Percentiles rank a stretch among this genome's conserved stretches.
Evolutionary conservation across 352 stramenopile species (phyloP).

Genomic region (Globisporangium okanoganense): DNA sequence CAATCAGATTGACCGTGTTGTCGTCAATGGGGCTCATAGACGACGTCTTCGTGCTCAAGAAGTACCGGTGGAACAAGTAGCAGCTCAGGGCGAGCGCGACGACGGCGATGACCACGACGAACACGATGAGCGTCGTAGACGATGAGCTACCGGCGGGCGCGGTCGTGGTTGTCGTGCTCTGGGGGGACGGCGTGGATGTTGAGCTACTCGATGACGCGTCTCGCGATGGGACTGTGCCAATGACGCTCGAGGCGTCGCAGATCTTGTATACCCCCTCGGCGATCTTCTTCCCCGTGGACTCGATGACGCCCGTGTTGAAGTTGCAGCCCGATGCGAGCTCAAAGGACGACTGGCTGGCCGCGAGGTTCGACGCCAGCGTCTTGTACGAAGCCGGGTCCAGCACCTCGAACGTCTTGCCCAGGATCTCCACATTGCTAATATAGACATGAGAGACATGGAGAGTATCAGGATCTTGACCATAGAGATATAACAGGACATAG

Average conservation of each 20-base stretch:
- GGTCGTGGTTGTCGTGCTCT: neutral
- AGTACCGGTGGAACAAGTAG: constrained; percentile 36
- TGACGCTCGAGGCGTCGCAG: constrained; percentile 11
- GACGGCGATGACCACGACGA: constrained; percentile 42
- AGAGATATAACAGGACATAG: too few relatives aligned
- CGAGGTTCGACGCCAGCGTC: constrained; percentile 10
- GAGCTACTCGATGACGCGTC: neutral
- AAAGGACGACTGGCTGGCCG: constrained; percentile 3
- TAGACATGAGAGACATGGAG: neutral
- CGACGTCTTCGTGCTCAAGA: constrained; percentile 21
- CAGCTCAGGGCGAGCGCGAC: constrained; percentile 33
- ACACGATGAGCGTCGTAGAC: constrained; percentile 40
- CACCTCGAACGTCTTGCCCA: constrained; percentile 13
- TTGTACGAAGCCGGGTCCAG: constrained; percentile 7
- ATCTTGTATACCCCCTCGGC: constrained; percentile 15
- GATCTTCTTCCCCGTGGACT: constrained; percentile 7
- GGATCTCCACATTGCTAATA: constrained; percentile 10
- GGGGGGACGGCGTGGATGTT: neutral
- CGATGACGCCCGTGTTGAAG: constrained; percentile 11
- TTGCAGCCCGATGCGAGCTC: constrained; percentile 12
- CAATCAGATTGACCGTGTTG: constrained; percentile 42
- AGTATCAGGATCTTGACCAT: neutral
- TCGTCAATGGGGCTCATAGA: constrained; percentile 11
- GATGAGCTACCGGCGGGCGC: constrained; percentile 1
- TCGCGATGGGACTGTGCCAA: neutral